Conservation (phyloP, 768 basidiomycete genomes). For the Sarcodon aspratus region DNA sequence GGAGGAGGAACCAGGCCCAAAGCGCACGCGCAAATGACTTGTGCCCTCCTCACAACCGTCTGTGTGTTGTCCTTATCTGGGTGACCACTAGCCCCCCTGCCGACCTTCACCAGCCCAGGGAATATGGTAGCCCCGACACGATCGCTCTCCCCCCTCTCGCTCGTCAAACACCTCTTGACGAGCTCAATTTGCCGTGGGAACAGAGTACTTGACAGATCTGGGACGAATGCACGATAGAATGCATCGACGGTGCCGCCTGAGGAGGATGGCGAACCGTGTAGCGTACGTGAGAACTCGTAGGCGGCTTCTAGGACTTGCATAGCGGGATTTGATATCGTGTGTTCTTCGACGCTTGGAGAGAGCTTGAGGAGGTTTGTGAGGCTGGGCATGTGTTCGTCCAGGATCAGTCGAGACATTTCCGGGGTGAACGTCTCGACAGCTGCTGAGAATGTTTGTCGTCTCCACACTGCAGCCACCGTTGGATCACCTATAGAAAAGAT, state of each 20-base stretch:
- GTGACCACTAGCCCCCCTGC: constrained; percentile 28
- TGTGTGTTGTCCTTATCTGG: constrained; percentile 35
- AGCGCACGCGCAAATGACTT: constrained; percentile 82
- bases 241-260: constrained; percentile 44
- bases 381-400: constrained; percentile 61
- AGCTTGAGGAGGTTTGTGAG: constrained; percentile 39
- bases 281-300: constrained; percentile 76
- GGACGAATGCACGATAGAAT: constrained; percentile 82
- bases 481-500: constrained; percentile 49
- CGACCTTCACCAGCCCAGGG: constrained; percentile 79
- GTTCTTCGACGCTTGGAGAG: constrained; percentile 13
- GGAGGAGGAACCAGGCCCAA: constrained; percentile 18
- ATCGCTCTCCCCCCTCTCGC: constrained; percentile 63
- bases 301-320: constrained; percentile 59
- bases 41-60: constrained; percentile 73
- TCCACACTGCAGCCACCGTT: constrained; percentile 84
- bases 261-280: constrained; percentile 56
- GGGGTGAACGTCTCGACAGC: constrained; percentile 70
- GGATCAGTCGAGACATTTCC: constrained; percentile 55
- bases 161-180: constrained; percentile 69
- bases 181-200: constrained; percentile 75
- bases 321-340: constrained; percentile 30
- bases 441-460: constrained; percentile 81
- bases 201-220: constrained; percentile 67
- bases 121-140: constrained; percentile 79